Evolutionary conservation across 176 grass and related monocot genomes (phyloP).

Genomic region (Dendrocalamus sinicus): DNA sequence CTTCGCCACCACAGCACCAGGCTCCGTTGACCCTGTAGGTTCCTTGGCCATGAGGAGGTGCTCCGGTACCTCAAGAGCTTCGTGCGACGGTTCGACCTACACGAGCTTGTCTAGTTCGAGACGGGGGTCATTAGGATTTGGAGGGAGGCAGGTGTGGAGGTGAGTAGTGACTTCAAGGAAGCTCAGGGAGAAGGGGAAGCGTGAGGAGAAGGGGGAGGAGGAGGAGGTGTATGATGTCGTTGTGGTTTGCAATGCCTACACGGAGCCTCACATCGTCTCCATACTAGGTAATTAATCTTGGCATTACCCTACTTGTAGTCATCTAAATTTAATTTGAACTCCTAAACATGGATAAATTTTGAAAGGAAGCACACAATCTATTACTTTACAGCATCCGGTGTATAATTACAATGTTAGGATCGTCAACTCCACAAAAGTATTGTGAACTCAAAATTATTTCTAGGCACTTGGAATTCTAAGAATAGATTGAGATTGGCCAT

Average conservation of each 20-base stretch:
- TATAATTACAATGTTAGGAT: neutral
- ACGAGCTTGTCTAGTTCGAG: constrained; percentile 58
- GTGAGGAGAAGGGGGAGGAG: constrained; percentile 34
- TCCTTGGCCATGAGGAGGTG: constrained; percentile 79
- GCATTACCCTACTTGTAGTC: neutral
- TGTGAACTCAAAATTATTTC: neutral
- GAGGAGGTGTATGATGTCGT: constrained; percentile 66
- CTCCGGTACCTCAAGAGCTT: constrained; percentile 85
- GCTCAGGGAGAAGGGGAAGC: constrained; percentile 43
- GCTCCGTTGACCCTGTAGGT: constrained; percentile 56
- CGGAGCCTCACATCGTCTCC: constrained; percentile 56
- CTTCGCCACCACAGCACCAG: constrained; percentile 27
- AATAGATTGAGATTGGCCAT: neutral
- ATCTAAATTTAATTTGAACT: constrained; percentile 11
- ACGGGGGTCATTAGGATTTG: constrained; percentile 61
- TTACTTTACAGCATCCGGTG: neutral
- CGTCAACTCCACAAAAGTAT: neutral
- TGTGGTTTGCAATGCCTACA: constrained; percentile 74
- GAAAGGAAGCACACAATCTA: neutral
- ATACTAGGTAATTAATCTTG: constrained; percentile 54
- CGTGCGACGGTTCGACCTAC: constrained; percentile 61
- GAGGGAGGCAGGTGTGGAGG: constrained; percentile 36
- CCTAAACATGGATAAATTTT: neutral
- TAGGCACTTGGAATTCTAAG: neutral
- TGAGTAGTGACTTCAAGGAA: constrained; percentile 75